These are phyloP conservation scores for Panellus pusillus DNA, from an alignment of 768 basidiomycete species.

Conservation along the genomic window DNA sequence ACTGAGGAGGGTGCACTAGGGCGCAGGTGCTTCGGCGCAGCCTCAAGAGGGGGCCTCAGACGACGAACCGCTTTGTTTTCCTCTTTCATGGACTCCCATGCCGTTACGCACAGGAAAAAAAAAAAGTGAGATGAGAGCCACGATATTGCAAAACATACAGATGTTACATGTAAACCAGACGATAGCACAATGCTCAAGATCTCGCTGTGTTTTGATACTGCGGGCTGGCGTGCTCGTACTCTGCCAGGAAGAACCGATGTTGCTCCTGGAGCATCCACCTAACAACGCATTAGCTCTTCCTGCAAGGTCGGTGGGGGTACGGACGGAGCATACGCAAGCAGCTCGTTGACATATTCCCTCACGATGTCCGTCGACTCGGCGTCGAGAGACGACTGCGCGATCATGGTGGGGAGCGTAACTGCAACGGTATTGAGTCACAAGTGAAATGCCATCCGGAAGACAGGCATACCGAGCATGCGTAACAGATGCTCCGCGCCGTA, in stretches of 20 bases:
- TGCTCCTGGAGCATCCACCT: constrained; percentile 83
- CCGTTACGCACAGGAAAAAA: not conserved
- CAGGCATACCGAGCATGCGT: constrained; percentile 79
- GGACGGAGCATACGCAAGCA: constrained; percentile 60
- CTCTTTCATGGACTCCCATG: too few species aligned
- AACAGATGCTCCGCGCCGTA: constrained; percentile 96
- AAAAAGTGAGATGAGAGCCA: not conserved
- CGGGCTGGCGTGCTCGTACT: constrained; percentile 76
- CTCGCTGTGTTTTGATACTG: constrained; percentile 83
- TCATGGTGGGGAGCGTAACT: constrained; percentile 94
- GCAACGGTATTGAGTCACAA: not conserved
- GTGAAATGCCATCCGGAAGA: not conserved
- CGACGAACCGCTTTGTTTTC: too few species aligned
- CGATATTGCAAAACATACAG: too few species aligned
- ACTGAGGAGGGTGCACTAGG: too few species aligned
- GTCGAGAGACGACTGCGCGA: constrained; percentile 88
- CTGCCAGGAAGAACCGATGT: constrained; percentile 67
- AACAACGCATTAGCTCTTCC: not conserved
- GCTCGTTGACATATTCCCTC: constrained; percentile 86
- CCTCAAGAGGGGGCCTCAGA: too few species aligned
- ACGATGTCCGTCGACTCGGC: constrained; percentile 80
- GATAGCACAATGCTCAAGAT: constrained; percentile 42
- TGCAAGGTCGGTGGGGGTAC: not conserved
- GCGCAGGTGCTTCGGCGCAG: too few species aligned
- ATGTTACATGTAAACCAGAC: too few species aligned